phyloP scores from a whole-genome alignment of 2,329 filamentous ascomycete genomes.

The Camillea tinctor region DNA sequence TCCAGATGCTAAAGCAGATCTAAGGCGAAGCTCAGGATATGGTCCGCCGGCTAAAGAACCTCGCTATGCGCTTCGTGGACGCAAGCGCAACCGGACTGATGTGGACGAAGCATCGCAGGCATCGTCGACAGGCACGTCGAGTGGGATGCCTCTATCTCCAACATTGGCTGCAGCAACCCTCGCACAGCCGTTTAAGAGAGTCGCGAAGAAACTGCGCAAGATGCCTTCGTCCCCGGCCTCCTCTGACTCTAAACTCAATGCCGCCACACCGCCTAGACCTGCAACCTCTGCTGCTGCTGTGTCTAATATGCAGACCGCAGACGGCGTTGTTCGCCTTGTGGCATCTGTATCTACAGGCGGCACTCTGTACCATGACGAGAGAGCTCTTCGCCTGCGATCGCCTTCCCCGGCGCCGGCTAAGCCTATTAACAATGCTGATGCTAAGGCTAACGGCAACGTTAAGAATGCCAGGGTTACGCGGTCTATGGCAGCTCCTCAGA shows the following conservation, averaged over 20 bases:
- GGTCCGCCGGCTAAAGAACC: constrained; percentile 18
- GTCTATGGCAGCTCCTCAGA: not conserved
- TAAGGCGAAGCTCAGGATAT: not conserved
- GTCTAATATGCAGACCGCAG: not conserved
- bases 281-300: not conserved
- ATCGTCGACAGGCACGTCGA: constrained; percentile 3
- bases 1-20: not conserved
- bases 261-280: not conserved
- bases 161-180: constrained; percentile 15
- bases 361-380: constrained; percentile 13
- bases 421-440: not conserved
- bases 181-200: constrained; percentile 33
- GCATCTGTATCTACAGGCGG: constrained; percentile 14
- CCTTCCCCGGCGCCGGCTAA: constrained; percentile 12
- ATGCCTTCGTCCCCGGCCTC: constrained; percentile 37
- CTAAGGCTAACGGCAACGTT: not conserved
- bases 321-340: constrained; percentile 2
- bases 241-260: constrained; percentile 22
- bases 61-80: constrained; percentile 40
- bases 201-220: constrained; percentile 55
- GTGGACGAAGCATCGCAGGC: constrained; percentile 29
- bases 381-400: constrained; percentile 16
- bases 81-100: constrained; percentile 46
- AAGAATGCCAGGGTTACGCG: not conserved
- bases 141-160: constrained; percentile 21